phyloP scores from a whole-genome alignment of 371 early-diverging fungal genomes.

The Zychaea mexicana region DNA sequence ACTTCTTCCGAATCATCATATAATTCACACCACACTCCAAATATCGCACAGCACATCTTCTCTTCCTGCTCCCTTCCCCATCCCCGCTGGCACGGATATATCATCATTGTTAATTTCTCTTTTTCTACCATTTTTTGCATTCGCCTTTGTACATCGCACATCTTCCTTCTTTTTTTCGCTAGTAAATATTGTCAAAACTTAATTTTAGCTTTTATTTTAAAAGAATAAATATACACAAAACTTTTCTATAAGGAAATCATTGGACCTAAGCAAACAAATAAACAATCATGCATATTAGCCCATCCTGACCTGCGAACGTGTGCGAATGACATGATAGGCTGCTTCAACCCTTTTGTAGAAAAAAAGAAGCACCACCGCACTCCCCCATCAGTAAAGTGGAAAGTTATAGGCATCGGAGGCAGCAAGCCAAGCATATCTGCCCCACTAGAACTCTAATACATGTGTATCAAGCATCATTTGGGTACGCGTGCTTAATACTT shows the following conservation, averaged over 20 bases:
- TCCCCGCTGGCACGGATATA: constrained; percentile 2
- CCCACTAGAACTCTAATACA: background rate
- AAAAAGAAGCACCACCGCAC: no score
- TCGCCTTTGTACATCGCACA: background rate
- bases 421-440: background rate
- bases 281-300: no score
- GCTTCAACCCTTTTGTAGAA: no score
- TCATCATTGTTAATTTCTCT: background rate
- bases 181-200: constrained; percentile 1
- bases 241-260: no score
- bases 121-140: background rate
- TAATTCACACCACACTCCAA: background rate
- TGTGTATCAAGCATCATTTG: background rate
- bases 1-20: no score
- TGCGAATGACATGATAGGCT: no score
- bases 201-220: background rate
- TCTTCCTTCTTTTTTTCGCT: background rate
- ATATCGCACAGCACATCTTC: background rate
- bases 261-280: no score
- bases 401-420: background rate
- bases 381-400: background rate
- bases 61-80: no score
- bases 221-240: background rate
- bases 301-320: no score
- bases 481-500: no score